phyloP scores from a whole-genome alignment of 805 yeast species.

The Blastobotrys americana region DNA sequence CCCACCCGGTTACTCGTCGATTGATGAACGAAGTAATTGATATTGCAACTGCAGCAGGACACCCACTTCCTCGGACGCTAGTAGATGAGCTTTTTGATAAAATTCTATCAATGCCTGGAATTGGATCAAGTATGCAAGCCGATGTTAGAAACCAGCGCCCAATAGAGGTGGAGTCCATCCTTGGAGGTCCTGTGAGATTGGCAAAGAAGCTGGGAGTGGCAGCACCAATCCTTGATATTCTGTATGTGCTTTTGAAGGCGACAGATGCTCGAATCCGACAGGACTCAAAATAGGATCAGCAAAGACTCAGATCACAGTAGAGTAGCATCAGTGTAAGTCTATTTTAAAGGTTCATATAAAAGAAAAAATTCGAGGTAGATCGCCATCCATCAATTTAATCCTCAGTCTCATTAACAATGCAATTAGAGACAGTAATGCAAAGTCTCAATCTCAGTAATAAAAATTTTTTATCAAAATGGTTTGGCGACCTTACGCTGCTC shows the following conservation, averaged over 20 bases:
- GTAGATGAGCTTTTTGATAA: constrained; percentile 14
- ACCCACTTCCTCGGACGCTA: constrained; percentile 6
- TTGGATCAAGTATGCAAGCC: constrained; percentile 61
- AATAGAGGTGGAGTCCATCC: constrained; percentile 61
- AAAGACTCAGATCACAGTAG: too few relatives aligned
- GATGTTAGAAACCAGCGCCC: constrained; percentile 56
- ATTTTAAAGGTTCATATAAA: too few relatives aligned
- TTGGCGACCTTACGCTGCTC: constrained; percentile 90
- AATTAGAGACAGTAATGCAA: too few relatives aligned
- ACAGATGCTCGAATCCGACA: constrained; percentile 10
- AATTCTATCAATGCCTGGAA: constrained; percentile 2
- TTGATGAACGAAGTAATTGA: constrained; percentile 59
- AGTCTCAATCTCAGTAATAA: too few relatives aligned
- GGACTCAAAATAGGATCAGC: too few relatives aligned
- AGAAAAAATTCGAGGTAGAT: too few relatives aligned
- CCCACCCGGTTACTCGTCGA: constrained; percentile 8
- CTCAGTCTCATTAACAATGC: too few relatives aligned
- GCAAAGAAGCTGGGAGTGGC: constrained; percentile 41
- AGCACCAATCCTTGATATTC: constrained; percentile 50
- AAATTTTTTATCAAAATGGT: constrained; percentile 47
- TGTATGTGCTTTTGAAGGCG: constrained; percentile 50
- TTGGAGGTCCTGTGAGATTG: constrained; percentile 52
- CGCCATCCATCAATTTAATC: too few relatives aligned
- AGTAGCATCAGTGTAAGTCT: too few relatives aligned
- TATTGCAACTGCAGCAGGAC: constrained; percentile 63